Evolutionary conservation across 306 rosid species (phyloP).

Genomic region (Elaeagnus macrophylla): DNA sequence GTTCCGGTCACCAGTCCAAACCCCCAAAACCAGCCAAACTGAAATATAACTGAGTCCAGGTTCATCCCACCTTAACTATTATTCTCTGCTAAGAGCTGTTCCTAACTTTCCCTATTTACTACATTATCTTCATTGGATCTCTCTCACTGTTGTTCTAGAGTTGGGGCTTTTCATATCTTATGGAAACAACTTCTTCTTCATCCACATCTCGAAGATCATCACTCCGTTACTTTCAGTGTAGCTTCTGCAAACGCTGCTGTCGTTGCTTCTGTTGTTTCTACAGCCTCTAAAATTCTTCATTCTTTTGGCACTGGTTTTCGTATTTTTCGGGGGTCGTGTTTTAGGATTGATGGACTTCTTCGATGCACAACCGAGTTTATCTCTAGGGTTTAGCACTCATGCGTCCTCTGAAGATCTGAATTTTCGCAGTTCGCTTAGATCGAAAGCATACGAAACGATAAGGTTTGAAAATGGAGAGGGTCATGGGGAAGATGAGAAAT

Average conservation of each 20-base stretch:
- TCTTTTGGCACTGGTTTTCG: background rate
- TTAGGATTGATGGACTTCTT: conserved; percentile 29
- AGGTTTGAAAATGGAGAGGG: conserved; percentile 29
- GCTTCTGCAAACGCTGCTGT: conserved; percentile 39
- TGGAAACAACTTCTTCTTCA: conserved; percentile 38
- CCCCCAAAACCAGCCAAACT: no score
- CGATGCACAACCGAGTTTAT: conserved; percentile 45
- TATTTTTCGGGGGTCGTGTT: background rate
- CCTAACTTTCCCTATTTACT: no score
- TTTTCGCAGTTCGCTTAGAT: conserved; percentile 20
- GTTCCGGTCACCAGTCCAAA: no score
- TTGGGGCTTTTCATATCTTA: conserved; percentile 6
- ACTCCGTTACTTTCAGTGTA: conserved; percentile 36
- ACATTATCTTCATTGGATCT: no score
- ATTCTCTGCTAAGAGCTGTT: no score
- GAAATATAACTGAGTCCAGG: no score
- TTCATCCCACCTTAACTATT: no score
- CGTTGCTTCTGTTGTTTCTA: conserved; percentile 63
- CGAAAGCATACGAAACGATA: conserved; percentile 15
- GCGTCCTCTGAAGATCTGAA: conserved; percentile 22
- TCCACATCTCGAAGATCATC: conserved; percentile 19
- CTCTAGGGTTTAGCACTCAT: conserved; percentile 47
- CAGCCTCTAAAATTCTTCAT: conserved; percentile 10
- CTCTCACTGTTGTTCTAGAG: no score
- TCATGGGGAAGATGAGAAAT: conserved; percentile 37